Base-by-base conservation (phyloP, 495 filamentous ascomycete species). In the Penicillium canariense region DNA sequence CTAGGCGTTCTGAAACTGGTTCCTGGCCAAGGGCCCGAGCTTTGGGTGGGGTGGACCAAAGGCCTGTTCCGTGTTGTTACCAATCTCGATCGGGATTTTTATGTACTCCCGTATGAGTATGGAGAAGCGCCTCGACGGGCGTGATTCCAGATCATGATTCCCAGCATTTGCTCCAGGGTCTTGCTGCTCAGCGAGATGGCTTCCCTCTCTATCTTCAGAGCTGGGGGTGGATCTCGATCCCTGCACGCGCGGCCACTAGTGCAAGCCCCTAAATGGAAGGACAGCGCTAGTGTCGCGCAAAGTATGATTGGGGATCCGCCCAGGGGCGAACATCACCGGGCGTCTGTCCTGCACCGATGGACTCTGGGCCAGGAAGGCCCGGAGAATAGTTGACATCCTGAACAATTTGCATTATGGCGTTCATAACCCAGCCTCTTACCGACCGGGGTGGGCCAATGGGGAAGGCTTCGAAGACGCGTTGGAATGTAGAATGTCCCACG, bases 401-500 rank as follows among this genome's bases (percentile, higher is more conserved):
- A 27, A 49, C 32, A 45, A 42, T 42, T 25, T 23, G 8, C 38
- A 42, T 23, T 42, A 18, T 42, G 38, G 36, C 17, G 36, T 38
- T n/a, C 49, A 55, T 49, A 22, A 38, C 46, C 63, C 63, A 64
- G 60, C 58, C 61, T 56, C 49, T 14, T 12, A 14, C 9, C 30
- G 8, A 28, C 5, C 22, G 43, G 10, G 14, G 9, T 25, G 10
- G 17, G 4, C 63, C 63, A 66, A 58, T 63, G 12, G 22, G 10
- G 47, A 27, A 17, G 11, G 15, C 4, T 20, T 36, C 30, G n/a
- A 36, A 36, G 51, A 54, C 56, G 59, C 54, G 58, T 61, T 59
- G 65, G 65, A 68, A 68, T 68, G 65, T 62, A 36, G 58, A 58
- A 65, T 60, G 65, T 65, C 52, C 65, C 62, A 63, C 59, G 52